Percentiles rank a stretch among this genome's conserved stretches.
These are phyloP conservation scores for Drechslerella dactyloides DNA, from an alignment of 2,329 filamentous ascomycete genomes.

Conservation along the genomic window DNA sequence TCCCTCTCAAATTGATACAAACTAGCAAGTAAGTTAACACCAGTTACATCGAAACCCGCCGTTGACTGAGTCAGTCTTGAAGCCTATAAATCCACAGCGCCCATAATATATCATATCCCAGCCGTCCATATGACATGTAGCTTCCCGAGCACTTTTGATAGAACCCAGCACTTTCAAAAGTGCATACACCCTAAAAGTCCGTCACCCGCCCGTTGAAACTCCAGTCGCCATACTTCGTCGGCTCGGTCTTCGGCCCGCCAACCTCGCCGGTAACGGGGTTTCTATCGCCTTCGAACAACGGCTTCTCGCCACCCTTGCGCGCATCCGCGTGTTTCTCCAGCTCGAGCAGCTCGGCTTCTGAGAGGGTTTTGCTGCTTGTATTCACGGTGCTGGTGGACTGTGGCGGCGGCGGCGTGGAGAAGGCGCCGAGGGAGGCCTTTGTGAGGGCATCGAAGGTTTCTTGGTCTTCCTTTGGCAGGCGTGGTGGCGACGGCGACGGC, in stretches of 20 bases:
- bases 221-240: constrained; percentile 78
- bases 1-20: too few species aligned
- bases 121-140: background rate
- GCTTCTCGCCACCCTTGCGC: constrained; percentile 72
- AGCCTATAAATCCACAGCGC: too few species aligned
- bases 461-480: constrained; percentile 86
- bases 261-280: constrained; percentile 96
- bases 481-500: constrained; percentile 74
- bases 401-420: constrained; percentile 69
- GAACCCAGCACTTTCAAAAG: too few species aligned
- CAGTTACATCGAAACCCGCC: too few species aligned
- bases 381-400: too few species aligned
- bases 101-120: background rate
- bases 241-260: constrained; percentile 96
- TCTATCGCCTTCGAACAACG: constrained; percentile 89
- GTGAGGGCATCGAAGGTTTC: constrained; percentile 89
- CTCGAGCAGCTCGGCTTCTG: constrained; percentile 57
- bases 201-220: constrained; percentile 95
- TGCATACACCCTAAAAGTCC: constrained; percentile 69
- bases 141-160: background rate
- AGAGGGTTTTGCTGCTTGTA: constrained; percentile 26
- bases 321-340: constrained; percentile 73
- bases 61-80: too few species aligned
- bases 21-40: too few species aligned
- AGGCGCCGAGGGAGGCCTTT: constrained; percentile 75